Evolutionary conservation across 495 filamentous ascomycete species (phyloP), one percentile per base, ranked within the genome.

Genomic region (Gamarada debralockiae): DNA sequence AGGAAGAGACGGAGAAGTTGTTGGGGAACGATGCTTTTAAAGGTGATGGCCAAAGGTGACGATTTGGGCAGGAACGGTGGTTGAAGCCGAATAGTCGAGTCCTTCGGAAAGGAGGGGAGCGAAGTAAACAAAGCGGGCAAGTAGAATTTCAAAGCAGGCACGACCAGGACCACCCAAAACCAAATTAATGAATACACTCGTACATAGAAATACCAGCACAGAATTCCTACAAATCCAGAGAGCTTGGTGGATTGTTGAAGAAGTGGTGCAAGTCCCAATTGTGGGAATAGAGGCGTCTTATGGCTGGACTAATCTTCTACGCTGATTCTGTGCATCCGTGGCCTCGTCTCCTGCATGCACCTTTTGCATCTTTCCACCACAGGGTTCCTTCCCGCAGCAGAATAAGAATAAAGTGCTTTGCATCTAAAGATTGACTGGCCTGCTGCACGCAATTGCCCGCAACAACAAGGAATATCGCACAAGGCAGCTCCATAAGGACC

Each of bases 391-490:
- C n/a, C 37, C 6, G n/a, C n/a, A 40, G n/a, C 8, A 40, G 4
- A 18, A 1, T 15, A 21, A 40, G 4, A 18, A 1, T 15, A 21
- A 18, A 27, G 44, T 23, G 10, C 27, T 29, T 29, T 29, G 27
- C 27, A 29, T 29, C n/a, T n/a, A n/a, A n/a, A n/a, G n/a, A n/a
- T n/a, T n/a, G n/a, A n/a, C n/a, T 22, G 15, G 12, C 4, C 41
- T 59, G 33, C 57, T 59, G 57, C 49, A 60, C 42, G 52, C 49
- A 60, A 50, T 50, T 49, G 18, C 36, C 44, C 15, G 2, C 8
- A 3, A 6, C 13, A 15, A 40, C 10, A n/a, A 21, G 15, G 12
- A 40, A 8, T 40, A 9, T 14, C 37, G 14, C 4, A n/a, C n/a
- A 17, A 3, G n/a, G n/a, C n/a, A n/a, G n/a, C n/a, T n/a, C n/a